Evolutionary conservation across 1,139 yeast genomes (phyloP).

Genomic region (Taphrina deformans): DNA sequence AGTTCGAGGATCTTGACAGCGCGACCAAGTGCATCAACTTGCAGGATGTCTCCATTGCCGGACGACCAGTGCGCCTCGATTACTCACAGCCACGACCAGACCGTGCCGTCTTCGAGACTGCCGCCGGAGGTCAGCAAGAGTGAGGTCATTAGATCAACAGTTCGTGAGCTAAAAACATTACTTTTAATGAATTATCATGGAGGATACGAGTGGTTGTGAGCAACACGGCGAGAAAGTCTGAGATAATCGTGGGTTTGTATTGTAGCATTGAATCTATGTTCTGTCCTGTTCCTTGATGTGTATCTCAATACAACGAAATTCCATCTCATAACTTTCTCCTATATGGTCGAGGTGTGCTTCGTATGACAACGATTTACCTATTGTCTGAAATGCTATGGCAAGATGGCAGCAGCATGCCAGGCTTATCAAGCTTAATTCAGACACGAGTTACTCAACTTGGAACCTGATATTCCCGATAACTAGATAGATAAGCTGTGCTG

Average conservation of each 20-base stretch:
- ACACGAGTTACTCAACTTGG: too few species aligned
- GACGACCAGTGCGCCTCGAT: constrained; percentile 93
- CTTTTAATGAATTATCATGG: background rate
- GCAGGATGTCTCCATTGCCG: constrained; percentile 94
- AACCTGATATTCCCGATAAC: too few species aligned
- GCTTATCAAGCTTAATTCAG: too few species aligned
- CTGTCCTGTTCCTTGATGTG: background rate
- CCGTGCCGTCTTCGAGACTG: constrained; percentile 23
- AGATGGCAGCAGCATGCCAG: too few species aligned
- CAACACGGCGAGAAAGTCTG: background rate
- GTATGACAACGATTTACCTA: too few species aligned
- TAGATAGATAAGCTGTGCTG: too few species aligned
- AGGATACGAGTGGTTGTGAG: background rate
- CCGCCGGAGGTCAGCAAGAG: constrained; percentile 2
- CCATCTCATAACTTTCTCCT: too few species aligned
- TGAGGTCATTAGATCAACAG: background rate
- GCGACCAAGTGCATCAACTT: constrained; percentile 87
- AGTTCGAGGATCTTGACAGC: constrained; percentile 69
- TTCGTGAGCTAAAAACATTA: background rate
- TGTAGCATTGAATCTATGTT: constrained; percentile 8
- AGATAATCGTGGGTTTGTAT: constrained; percentile 4
- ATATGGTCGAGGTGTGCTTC: too few species aligned
- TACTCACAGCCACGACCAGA: constrained; percentile 80
- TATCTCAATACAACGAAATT: background rate
- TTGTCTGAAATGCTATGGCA: too few species aligned